phyloP scores from a whole-genome alignment of 2,329 filamentous ascomycete genomes.

The Paramyrothecium roridum region DNA sequence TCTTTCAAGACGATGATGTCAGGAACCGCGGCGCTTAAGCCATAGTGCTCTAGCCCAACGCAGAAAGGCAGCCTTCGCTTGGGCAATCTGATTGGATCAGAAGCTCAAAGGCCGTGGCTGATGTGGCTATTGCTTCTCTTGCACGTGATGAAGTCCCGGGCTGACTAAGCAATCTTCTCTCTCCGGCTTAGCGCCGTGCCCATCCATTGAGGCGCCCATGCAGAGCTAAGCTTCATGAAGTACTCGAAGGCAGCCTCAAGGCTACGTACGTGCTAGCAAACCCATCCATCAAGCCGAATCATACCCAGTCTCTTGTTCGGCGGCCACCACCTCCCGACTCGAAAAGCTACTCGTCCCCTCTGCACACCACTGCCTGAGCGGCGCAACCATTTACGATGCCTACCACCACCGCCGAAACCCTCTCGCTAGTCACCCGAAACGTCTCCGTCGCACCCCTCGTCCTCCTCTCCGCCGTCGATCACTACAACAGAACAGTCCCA shows the following conservation, averaged over 20 bases:
- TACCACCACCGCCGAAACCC: conserved; percentile 92
- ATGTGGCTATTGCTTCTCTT: neutral
- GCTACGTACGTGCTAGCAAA: conserved; percentile 25
- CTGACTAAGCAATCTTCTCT: conserved; percentile 5
- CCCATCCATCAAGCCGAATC: conserved; percentile 13
- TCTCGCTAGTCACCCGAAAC: conserved; percentile 89
- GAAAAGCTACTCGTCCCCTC: neutral
- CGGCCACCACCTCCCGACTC: conserved; percentile 6
- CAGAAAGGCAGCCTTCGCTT: too few relatives aligned
- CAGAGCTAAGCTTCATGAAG: conserved; percentile 21
- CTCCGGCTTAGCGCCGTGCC: neutral
- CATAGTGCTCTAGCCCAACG: too few relatives aligned
- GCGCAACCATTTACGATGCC: conserved; percentile 63
- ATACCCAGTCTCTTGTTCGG: conserved; percentile 5
- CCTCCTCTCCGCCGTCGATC: conserved; percentile 95
- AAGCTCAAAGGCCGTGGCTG: neutral
- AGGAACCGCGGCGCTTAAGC: too few relatives aligned
- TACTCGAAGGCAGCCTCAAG: conserved; percentile 24
- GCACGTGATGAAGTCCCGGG: conserved; percentile 7
- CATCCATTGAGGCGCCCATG: conserved; percentile 15
- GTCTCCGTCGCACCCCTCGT: conserved; percentile 97
- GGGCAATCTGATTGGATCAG: too few relatives aligned
- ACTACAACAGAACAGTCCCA: conserved; percentile 88
- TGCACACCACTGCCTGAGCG: neutral
- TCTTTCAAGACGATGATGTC: too few relatives aligned